Conservation (phyloP, 352 stramenopile species). For the Hyaloperonospora arabidopsidis region DNA sequence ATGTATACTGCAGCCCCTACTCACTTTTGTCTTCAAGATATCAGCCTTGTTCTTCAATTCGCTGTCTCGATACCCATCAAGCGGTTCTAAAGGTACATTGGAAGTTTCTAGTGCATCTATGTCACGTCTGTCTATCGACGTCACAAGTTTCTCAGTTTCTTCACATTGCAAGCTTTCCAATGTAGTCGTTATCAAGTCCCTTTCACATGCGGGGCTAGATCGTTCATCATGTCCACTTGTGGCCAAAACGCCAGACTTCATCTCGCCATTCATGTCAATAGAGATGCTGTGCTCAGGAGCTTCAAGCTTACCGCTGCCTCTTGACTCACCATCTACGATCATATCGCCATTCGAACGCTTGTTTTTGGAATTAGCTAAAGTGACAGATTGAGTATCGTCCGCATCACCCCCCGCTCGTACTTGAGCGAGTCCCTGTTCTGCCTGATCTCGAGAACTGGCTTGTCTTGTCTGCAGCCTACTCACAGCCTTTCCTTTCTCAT, state of each 20-base stretch:
- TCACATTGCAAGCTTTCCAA: not conserved
- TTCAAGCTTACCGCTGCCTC: constrained; percentile 8
- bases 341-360: constrained; percentile 5
- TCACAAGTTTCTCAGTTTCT: not conserved
- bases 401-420: constrained; percentile 20
- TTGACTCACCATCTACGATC: not conserved
- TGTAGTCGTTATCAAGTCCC: constrained; percentile 4
- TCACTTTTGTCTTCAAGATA: not conserved
- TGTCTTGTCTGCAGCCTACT: constrained; percentile 36
- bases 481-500: constrained; percentile 34
- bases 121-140: not conserved
- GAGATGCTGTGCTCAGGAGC: not conserved
- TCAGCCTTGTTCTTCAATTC: constrained; percentile 1
- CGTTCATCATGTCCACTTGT: constrained; percentile 1
- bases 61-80: not conserved
- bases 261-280: constrained; percentile 2
- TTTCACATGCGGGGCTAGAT: constrained; percentile 1
- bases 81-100: not conserved
- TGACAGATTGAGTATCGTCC: constrained; percentile 18
- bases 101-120: not conserved
- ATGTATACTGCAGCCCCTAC: constrained; percentile 6
- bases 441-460: constrained; percentile 31
- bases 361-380: constrained; percentile 9
- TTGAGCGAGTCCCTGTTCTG: constrained; percentile 29
- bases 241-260: not conserved